Conservation (phyloP, 2,329 filamentous ascomycete genomes). For the Blastomyces silverae region DNA sequence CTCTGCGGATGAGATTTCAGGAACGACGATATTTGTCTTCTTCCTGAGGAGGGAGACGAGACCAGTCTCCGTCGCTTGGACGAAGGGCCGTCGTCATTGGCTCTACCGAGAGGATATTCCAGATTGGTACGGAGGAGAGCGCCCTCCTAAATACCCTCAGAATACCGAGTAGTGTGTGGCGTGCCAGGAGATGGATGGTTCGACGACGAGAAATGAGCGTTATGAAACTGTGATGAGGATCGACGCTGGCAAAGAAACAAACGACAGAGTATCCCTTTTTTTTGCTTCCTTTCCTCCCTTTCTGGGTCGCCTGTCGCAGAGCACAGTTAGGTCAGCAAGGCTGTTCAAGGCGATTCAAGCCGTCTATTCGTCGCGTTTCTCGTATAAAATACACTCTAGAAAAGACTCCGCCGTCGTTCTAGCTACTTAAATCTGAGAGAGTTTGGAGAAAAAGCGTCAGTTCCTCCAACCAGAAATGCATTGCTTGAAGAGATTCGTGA, state of each 20-base stretch:
- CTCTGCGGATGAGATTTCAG: conserved; percentile 6
- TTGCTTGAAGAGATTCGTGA: neutral
- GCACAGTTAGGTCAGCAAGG: neutral
- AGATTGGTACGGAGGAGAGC: conserved; percentile 18
- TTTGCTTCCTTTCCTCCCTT: neutral
- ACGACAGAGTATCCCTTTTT: neutral
- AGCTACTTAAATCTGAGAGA: neutral
- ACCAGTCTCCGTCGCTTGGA: conserved; percentile 32
- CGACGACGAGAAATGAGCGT: neutral
- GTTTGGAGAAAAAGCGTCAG: neutral
- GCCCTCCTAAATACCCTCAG: neutral
- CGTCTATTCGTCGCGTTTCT: neutral
- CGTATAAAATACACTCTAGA: neutral
- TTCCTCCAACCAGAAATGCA: neutral
- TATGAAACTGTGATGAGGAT: neutral
- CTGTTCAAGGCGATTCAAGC: neutral
- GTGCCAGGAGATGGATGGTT: neutral
- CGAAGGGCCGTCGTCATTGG: conserved; percentile 31
- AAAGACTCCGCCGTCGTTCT: neutral
- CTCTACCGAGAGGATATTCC: conserved; percentile 26
- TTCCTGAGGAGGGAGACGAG: conserved; percentile 23
- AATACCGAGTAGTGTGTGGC: too few species aligned
- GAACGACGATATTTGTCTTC: conserved; percentile 18
- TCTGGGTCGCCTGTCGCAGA: neutral
- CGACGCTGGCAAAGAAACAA: neutral